These are phyloP conservation scores for Pseudopithomyces chartarum DNA, from an alignment of 2,329 filamentous ascomycete genomes.

Conservation along the genomic window DNA sequence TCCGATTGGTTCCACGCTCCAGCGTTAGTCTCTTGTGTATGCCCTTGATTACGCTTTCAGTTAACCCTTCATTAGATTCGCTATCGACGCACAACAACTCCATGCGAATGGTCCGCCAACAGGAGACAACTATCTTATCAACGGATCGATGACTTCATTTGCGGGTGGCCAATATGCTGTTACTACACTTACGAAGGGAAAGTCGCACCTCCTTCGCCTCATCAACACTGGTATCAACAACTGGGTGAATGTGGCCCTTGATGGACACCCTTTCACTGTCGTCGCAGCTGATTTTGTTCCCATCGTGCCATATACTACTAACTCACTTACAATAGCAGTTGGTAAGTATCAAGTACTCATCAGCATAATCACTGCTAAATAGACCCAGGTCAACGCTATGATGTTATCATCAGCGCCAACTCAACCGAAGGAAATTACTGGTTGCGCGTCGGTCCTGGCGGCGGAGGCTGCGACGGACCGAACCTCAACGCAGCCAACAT, in stretches of 20 bases:
- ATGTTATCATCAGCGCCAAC: constrained; percentile 46
- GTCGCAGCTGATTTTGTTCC: constrained; percentile 52
- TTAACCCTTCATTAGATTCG: constrained; percentile 27
- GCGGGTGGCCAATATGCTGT: constrained; percentile 40
- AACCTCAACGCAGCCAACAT: constrained; percentile 42
- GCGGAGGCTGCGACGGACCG: constrained; percentile 40
- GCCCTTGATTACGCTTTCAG: neutral
- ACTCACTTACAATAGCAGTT: constrained; percentile 41
- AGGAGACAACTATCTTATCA: constrained; percentile 56
- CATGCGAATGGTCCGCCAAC: constrained; percentile 47
- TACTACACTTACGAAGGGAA: constrained; percentile 44
- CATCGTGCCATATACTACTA: constrained; percentile 47
- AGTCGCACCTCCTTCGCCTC: constrained; percentile 51
- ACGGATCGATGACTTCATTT: constrained; percentile 59
- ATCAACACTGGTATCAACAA: constrained; percentile 49
- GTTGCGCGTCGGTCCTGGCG: constrained; percentile 42
- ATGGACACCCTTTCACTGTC: constrained; percentile 50
- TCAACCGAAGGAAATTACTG: constrained; percentile 40
- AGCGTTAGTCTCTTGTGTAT: constrained; percentile 18
- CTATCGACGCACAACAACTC: constrained; percentile 37
- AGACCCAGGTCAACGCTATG: constrained; percentile 44
- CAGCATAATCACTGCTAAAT: constrained; percentile 18
- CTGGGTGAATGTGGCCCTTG: constrained; percentile 44
- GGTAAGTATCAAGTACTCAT: constrained; percentile 30
- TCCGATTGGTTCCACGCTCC: constrained; percentile 45